Evolutionary conservation across 1,139 yeast species (phyloP), one percentile per base, ranked within the genome.

Genomic region (Kodamaea arcana): DNA sequence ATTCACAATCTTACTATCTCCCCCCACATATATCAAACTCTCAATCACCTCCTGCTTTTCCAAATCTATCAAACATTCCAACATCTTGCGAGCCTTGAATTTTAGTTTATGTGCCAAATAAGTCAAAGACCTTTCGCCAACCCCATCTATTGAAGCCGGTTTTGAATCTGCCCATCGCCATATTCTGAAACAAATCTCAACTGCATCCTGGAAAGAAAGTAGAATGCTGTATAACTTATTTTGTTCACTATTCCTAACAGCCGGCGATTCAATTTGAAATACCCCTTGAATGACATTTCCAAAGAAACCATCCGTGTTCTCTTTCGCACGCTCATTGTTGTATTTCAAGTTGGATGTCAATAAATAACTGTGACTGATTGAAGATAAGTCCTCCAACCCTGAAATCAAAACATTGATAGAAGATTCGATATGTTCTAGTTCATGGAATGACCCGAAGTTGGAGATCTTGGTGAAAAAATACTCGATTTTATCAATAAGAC

Each of bases 281-380:
- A 88, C 96, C 3, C 95, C 95, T 44, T 85, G 88, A 32, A 83
- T 82, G 10, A 85, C 90, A 39, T 76, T 78, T 0, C 87, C 87
- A 43, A 84, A 74, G 51, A 84, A 83, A 0, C 84, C 82, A 16
- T 71, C 73, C 11, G 64, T 36, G 11, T 24, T 33, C 15, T 35
- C 33, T 24, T 40, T 37, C 2, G 43, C 39, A 24, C 43, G 45
- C 17, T 56, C 55, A 18, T 31, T 39, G 20, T 41, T 48, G 6
- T 41, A 34, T 23, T 45, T 51, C 27, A 60, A 42, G 51, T 67
- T 52, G 37, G 69, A 59, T 2, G 68, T 62, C 42, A 57, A 48
- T 36, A 75, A 56, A 48, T 68, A 81, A 39, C 77, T 71, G 51
- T 83, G 87, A n/a, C 86, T 73, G 2, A 75, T 69, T 1, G 71